Base-by-base conservation (phyloP, 2,329 filamentous ascomycete genomes). In the Fusarium devonianum region DNA sequence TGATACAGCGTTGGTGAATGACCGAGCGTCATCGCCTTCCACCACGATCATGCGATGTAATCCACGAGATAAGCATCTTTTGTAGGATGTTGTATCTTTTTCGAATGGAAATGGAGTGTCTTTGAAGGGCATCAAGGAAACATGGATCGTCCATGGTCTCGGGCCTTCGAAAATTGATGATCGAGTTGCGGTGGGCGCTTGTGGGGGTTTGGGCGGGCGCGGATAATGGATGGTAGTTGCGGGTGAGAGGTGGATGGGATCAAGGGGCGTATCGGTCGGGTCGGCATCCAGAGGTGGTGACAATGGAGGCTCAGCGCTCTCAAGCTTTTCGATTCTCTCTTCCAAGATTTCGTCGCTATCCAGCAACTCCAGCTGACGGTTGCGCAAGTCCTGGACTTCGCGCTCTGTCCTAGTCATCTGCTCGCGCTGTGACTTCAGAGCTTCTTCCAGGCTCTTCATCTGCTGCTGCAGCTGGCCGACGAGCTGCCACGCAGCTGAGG, bases 21-120 rank as follows among this genome's bases (percentile, higher is more conserved):
- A 78, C 21, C 73, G 67, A 32, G 77, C 75, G 48, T 78, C 75
- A 3, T 72, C 72, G 13, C 79, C 80, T 32, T 74, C 73, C 10
- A 85, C 74, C 7, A 77, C 79, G 13, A 85, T 73, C 69, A 83
- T 79, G 49, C 78, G 79, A 58, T 85, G 82, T 33, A 85, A 74
- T 3, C 82, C 82, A 12, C 82, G 78, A 11, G 82, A 85, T 4
- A 85, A 72, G 33, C 81, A 84, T 32, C 82, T 75, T 62, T 84
- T 84, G 67, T 85, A 85, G 4, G 82, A 81, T 29, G 75, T 79
- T 11, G 82, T 84, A 57, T 84, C 81, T 62, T 82, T 82, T 67
- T 85, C 82, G 63, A 85, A 85, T 0, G 82, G 82, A 56, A 84
- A 83, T 4, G 81, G 78, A 46, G 80, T 77, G 23, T 75, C 75